Conservation (phyloP, 2,329 filamentous ascomycete species). For the Colletotrichum noveboracense region DNA sequence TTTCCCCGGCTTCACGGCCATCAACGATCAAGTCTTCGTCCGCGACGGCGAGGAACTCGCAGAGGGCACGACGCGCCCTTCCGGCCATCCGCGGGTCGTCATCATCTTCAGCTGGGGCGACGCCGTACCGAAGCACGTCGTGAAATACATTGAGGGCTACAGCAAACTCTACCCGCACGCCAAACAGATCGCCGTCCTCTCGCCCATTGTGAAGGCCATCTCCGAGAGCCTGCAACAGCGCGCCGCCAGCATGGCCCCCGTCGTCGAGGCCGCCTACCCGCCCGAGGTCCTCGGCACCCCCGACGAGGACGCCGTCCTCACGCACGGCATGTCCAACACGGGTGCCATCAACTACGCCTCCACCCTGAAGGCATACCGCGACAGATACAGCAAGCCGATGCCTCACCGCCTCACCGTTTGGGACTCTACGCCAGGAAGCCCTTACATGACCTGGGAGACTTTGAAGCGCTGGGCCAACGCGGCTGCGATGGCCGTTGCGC, state of each 20-base stretch:
- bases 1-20: constrained; percentile 50
- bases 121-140: constrained; percentile 56
- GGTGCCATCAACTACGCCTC: constrained; percentile 59
- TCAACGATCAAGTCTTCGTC: constrained; percentile 53
- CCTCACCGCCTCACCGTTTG: constrained; percentile 54
- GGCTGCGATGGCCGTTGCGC: constrained; percentile 55
- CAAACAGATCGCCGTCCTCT: constrained; percentile 56
- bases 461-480: constrained; percentile 57
- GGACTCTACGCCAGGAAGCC: constrained; percentile 59
- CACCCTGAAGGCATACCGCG: constrained; percentile 50
- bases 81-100: constrained; percentile 48
- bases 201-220: constrained; percentile 52
- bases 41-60: constrained; percentile 35
- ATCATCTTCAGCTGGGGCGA: constrained; percentile 65
- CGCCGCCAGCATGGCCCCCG: constrained; percentile 48
- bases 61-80: constrained; percentile 19
- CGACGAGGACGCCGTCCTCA: constrained; percentile 39
- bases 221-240: constrained; percentile 48
- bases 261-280: constrained; percentile 44
- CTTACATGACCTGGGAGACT: constrained; percentile 44
- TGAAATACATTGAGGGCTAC: constrained; percentile 61
- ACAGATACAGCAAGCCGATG: constrained; percentile 40
- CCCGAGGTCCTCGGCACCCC: constrained; percentile 21
- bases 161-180: constrained; percentile 54
- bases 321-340: constrained; percentile 64